These are phyloP conservation scores for Mycena sp. DNA, from an alignment of 1,284 basidiomycete genomes.

Conservation along the genomic window DNA sequence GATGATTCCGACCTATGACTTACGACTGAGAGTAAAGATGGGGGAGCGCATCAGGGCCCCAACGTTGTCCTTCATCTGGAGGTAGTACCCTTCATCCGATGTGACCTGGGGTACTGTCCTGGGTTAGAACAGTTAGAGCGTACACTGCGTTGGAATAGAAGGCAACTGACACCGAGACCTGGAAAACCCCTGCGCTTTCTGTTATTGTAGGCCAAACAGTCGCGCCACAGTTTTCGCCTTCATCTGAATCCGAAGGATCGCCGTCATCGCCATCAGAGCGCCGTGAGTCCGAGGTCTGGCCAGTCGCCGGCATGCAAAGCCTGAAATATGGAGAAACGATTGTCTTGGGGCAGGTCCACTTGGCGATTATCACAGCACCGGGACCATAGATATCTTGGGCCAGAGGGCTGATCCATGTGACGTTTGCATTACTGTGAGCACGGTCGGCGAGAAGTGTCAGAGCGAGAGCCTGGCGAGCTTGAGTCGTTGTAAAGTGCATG, in stretches of 20 bases:
- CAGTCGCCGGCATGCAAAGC: constrained; percentile 35
- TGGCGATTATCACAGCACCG: constrained; percentile 40
- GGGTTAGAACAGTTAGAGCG: neutral
- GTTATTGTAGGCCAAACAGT: constrained; percentile 50
- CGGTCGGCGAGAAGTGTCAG: neutral
- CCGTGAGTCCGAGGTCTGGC: neutral
- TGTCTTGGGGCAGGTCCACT: constrained; percentile 37
- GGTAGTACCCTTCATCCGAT: constrained; percentile 39
- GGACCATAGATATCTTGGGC: constrained; percentile 25
- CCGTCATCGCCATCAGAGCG: neutral
- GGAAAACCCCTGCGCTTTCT: constrained; percentile 40
- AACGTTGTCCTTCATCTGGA: constrained; percentile 53
- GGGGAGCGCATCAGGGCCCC: constrained; percentile 49
- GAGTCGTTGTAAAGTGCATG: neutral
- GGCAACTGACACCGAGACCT: constrained; percentile 29
- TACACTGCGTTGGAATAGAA: neutral
- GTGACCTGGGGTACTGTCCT: constrained; percentile 48
- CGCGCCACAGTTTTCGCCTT: constrained; percentile 50
- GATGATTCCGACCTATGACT: constrained; percentile 28
- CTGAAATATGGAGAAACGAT: constrained; percentile 41
- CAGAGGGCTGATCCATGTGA: constrained; percentile 25
- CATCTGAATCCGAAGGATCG: neutral
- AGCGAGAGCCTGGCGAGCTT: no score
- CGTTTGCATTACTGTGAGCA: constrained; percentile 6
- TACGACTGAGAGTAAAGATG: constrained; percentile 52